Evolutionary conservation across 805 yeast genomes (phyloP).

Genomic region (Saccharomycopsis sp.): DNA sequence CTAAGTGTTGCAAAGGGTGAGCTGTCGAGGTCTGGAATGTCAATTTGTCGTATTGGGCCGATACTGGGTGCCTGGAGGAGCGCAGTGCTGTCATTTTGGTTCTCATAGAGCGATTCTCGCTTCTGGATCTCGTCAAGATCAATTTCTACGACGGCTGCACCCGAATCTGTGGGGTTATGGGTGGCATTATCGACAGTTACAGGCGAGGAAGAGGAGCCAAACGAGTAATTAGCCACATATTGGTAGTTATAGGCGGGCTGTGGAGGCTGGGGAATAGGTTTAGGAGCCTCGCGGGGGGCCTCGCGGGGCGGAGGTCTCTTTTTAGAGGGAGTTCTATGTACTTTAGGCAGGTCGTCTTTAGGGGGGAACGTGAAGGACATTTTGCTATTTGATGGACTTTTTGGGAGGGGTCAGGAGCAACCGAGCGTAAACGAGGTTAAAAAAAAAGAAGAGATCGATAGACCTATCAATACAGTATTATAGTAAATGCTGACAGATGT

Average conservation of each 20-base stretch:
- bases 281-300: too few relatives aligned
- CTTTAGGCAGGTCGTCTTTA: neutral
- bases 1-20: neutral
- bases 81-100: neutral
- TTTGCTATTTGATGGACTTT: too few relatives aligned
- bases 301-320: neutral
- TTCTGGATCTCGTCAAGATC: slow-evolving; percentile 20
- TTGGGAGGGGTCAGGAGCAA: too few relatives aligned
- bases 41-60: neutral
- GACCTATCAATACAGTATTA: too few relatives aligned
- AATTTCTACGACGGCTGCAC: slow-evolving; percentile 2
- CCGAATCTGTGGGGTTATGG: neutral
- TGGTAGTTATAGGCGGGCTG: neutral
- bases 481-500: too few relatives aligned
- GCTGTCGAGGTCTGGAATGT: neutral
- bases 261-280: too few relatives aligned
- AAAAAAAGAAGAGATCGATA: too few relatives aligned
- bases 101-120: neutral
- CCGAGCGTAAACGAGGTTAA: too few relatives aligned
- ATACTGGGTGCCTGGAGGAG: neutral
- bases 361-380: neutral
- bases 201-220: neutral
- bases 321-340: neutral
- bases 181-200: neutral
- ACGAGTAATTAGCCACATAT: neutral